Conservation (phyloP, 495 filamentous ascomycete genomes). For the Poronia punctata region DNA sequence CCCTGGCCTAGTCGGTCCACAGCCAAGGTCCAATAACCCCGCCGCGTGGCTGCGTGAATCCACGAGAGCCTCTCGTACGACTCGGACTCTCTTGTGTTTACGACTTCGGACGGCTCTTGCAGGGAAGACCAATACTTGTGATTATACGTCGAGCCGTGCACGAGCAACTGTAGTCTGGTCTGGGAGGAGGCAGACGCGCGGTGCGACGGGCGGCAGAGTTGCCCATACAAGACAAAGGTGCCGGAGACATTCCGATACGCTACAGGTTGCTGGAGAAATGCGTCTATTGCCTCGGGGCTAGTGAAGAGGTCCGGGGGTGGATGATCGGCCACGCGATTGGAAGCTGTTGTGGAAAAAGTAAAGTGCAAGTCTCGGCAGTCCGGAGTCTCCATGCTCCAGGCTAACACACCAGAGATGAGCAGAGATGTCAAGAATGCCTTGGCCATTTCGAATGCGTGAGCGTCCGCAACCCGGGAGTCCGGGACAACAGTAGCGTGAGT, state of each 20-base stretch:
- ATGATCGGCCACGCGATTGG: background rate
- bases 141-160: slow-evolving; percentile 21
- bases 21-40: slow-evolving; percentile 19
- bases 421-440: background rate
- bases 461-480: no score
- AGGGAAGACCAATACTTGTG: slow-evolving; percentile 11
- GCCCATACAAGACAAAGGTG: background rate
- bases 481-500: no score
- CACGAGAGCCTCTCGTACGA: slow-evolving; percentile 6
- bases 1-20: slow-evolving; percentile 21
- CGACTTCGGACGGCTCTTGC: background rate
- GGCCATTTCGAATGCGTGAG: no score
- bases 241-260: background rate
- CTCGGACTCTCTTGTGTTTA: no score
- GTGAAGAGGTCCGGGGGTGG: background rate
- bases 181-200: no score
- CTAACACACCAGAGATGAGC: background rate
- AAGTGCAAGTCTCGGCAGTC: background rate
- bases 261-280: background rate
- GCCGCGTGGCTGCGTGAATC: slow-evolving; percentile 6
- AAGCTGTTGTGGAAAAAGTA: background rate
- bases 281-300: background rate
- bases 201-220: background rate
- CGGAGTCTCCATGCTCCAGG: background rate
- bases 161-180: slow-evolving; percentile 14